These are phyloP conservation scores for Ajuga chamaepitys DNA, from an alignment of 257 asterid species.

Conservation along the genomic window DNA sequence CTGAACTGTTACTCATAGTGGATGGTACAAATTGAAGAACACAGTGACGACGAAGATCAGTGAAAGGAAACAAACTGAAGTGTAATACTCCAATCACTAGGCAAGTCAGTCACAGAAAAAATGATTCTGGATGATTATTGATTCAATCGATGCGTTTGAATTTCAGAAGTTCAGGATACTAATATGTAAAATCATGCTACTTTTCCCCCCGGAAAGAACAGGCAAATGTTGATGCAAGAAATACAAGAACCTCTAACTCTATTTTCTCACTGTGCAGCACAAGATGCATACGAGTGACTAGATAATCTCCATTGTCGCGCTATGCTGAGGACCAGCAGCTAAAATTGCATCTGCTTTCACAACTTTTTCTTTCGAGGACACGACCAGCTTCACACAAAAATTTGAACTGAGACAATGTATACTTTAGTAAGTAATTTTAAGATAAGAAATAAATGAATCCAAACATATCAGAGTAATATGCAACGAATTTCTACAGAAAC, in stretches of 20 bases:
- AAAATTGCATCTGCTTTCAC: slow-evolving; percentile 65
- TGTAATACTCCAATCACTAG: too few relatives aligned
- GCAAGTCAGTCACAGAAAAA: too few relatives aligned
- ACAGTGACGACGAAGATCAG: too few relatives aligned
- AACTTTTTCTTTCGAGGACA: slow-evolving; percentile 48
- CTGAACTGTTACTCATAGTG: too few relatives aligned
- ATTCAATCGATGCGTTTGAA: background rate
- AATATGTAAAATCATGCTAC: background rate
- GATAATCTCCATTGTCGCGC: slow-evolving; percentile 63
- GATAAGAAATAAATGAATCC: slow-evolving; percentile 10
- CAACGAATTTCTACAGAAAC: background rate
- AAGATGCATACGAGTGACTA: slow-evolving; percentile 77
- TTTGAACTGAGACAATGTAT: slow-evolving; percentile 55
- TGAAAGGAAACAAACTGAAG: too few relatives aligned
- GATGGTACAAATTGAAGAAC: too few relatives aligned
- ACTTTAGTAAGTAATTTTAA: background rate
- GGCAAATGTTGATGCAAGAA: background rate
- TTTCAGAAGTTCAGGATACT: background rate
- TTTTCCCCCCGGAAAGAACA: background rate
- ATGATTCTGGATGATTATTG: too few relatives aligned
- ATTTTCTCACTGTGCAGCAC: slow-evolving; percentile 79
- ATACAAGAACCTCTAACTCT: slow-evolving; percentile 72
- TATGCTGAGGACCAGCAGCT: slow-evolving; percentile 75
- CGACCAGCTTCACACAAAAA: slow-evolving; percentile 69
- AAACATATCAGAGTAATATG: slow-evolving; percentile 2